Base-by-base conservation (phyloP, 208 protist genomes). In the Leishmania mexicana region DNA sequence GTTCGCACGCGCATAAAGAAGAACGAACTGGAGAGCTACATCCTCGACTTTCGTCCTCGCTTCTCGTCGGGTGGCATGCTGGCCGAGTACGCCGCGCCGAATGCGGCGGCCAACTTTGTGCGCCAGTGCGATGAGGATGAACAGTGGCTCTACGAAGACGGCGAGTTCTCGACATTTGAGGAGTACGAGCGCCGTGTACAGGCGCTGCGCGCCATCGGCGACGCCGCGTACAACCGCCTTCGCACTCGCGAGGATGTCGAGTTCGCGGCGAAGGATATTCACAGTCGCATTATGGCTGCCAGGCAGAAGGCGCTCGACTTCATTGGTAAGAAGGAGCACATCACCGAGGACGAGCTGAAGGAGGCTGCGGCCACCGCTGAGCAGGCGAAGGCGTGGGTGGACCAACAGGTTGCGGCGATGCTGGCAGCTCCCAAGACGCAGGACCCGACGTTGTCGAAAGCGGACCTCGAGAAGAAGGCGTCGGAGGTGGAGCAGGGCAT, bases 21-120 rank as follows among this genome's bases (percentile, higher is more conserved):
- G 87, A 98, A 98, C 76, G 89, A 93, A 76, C 90, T 98, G 28
- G 96, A 98, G 89, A 91, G 84, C 83, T 98, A 98, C 90, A 95
- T 98, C 77, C 93, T 98, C 42, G 92, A 97, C 78, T 94, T 90
- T 83, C 94, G 92, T 74, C 85, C 89, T 45, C 92, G 88, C 40
- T 45, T 96, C 67, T 49, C 80, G 15, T 89, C 95, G 60, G 92
- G 92, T 67, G 95, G 95, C n/a, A 62, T 87, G 71, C 87, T 98
- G 54, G 62, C 47, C 28, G 87, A 92, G 58, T 98, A 95, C 87
- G 84, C 93, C 17, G 86, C 87, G 13, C 85, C 85, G 31, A 86
- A 86, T 15, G 88, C 89, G 68, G 85, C 87, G 19, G 78, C 83
- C 15, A 72, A 81, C 15, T 98, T 98, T 76, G 60, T 94, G 67